Base-by-base conservation (phyloP, 1,284 basidiomycete species). In the Wolfiporia cocos region DNA sequence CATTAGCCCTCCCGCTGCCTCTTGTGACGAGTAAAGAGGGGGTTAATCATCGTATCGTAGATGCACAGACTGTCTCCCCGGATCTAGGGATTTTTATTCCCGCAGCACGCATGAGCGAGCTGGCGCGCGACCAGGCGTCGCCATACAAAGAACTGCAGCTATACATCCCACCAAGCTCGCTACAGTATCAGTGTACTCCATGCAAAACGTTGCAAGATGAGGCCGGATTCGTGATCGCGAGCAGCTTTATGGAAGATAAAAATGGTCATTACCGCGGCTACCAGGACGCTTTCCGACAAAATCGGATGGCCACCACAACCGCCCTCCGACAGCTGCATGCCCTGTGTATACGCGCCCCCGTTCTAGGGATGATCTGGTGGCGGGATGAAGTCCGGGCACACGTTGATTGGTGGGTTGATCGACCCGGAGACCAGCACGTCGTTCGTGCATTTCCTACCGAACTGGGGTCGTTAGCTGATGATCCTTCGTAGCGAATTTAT, bases 201-300 rank as follows among this genome's bases (percentile, higher is more conserved):
- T 69, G 70, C 42, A 60, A 63, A 17, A 65, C 65, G 37, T 63
- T 72, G 6, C 70, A 73, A 1, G 66, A 69, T 24, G 59, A 54
- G 28, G 62, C 67, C 1, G 62, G 66, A 10, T 77, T 78, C 49
- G 73, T 78, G 55, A 74, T 79, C 41, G 65, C 62, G 6, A 73
- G 76, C 48, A 67, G 67, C 40, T 61, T 78, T 40, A 74, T 70
- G 68, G 76, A 79, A 50, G 76, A 79, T 56, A 79, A 80, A 63
- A 79, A 77, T 45, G 70, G 72, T 0, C 57, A 67, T 9, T 70
- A 74, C 38, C 51, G 63, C 5, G 54, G 70, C 48, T 62, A 73
- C 5, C 71, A 71, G 28, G 69, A 73, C 47, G 77, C 76, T 0
- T 76, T 75, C 51, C 59, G 77, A 17, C 76, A 79, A 56, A 79